phyloP scores from a whole-genome alignment of 2,329 filamentous ascomycete species.

The Ophioceras dolichostomum region DNA sequence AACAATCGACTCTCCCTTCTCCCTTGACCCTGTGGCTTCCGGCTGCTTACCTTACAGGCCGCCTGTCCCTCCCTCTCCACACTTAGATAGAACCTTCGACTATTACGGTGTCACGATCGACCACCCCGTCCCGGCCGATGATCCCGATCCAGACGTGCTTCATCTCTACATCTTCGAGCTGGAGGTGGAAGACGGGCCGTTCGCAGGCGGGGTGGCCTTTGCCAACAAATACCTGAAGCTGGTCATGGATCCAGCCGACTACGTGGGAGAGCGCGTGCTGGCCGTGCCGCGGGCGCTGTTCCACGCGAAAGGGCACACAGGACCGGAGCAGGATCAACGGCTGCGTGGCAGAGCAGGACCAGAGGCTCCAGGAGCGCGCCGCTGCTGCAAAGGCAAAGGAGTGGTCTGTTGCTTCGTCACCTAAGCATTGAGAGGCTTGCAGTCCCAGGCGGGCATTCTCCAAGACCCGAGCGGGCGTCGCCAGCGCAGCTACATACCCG shows the following conservation, averaged over 20 bases:
- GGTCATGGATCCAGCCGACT: slow-evolving; percentile 21
- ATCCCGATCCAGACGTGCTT: slow-evolving; percentile 25
- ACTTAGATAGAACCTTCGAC: slow-evolving; percentile 12
- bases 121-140: slow-evolving; percentile 20
- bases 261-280: slow-evolving; percentile 24
- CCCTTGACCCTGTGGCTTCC: too few species aligned
- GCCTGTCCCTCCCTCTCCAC: not conserved
- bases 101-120: slow-evolving; percentile 29
- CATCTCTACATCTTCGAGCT: slow-evolving; percentile 29
- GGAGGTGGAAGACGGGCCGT: slow-evolving; percentile 17
- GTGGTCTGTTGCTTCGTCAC: too few species aligned
- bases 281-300: slow-evolving; percentile 28
- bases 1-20: not conserved
- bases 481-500: too few species aligned
- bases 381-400: slow-evolving; percentile 4
- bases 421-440: too few species aligned
- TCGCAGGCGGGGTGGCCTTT: slow-evolving; percentile 11
- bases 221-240: slow-evolving; percentile 21
- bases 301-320: slow-evolving; percentile 21
- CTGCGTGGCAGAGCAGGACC: not conserved
- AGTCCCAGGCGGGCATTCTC: too few species aligned
- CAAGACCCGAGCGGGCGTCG: too few species aligned
- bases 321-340: slow-evolving; percentile 20
- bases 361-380: slow-evolving; percentile 8
- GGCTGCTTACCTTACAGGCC: too few species aligned